Evolutionary conservation across 352 stramenopile genomes (phyloP), one percentile per base, ranked within the genome.

Genomic region (Phytopythium delawarense): DNA sequence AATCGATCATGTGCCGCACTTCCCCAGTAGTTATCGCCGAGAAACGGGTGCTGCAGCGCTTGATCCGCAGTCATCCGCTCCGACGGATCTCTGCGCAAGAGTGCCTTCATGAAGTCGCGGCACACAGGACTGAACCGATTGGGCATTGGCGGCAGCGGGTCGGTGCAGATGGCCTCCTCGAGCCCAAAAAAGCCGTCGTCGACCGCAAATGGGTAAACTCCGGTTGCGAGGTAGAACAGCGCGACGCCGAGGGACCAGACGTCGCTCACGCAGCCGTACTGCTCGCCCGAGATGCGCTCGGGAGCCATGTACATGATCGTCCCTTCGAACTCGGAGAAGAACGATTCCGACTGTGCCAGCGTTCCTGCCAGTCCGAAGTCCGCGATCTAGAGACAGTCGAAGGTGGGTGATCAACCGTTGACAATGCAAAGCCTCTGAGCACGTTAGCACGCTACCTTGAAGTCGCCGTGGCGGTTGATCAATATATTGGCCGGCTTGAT

Each of bases 291-390:
- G 42, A 98, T 96, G 5, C 95, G 79, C 65, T 98, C 93, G 0
- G 95, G 94, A 0, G 89, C 85, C 95, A 98, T 98, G 78, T 98
- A 98, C 73, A 96, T 97, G 69, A 98, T 85, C 1, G 94, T 98
- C 45, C 92, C 94, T 59, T 91, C 79, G 46, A 96, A 96, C 46
- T 92, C 81, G 34, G 85, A 94, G 64, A 90, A 92, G 34, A 88
- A 91, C 2, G 85, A 89, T 34, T 78, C 73, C 18, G 80, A 92
- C 61, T 91, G 91, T 21, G 81, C 78, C 28, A 95, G 61, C 12
- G 82, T 92, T 0, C 70, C 79, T 0, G 87, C 83, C 21, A 97
- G 72, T 0, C 89, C 89, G 62, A 95, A 95, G 64, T 94, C 87
- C 2, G 79, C 81, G 11, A 94, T 72, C 83, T 94, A 52, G 0